These are phyloP conservation scores for Nemania bipapillata DNA, from an alignment of 2,329 filamentous ascomycete species.

Conservation along the genomic window DNA sequence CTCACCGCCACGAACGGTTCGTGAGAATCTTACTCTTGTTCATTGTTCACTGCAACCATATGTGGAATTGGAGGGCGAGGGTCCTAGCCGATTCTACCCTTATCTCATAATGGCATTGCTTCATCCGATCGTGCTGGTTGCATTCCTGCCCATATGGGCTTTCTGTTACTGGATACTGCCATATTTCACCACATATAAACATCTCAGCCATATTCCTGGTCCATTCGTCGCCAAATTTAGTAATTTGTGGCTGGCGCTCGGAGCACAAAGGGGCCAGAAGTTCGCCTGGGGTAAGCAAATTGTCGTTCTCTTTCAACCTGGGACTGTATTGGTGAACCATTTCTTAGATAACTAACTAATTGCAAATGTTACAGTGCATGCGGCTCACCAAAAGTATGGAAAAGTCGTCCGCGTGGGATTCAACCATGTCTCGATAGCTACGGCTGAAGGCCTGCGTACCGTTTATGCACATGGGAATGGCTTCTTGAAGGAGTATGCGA, in stretches of 20 bases:
- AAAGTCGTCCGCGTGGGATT: slow-evolving; percentile 34
- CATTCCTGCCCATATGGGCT: slow-evolving; percentile 30
- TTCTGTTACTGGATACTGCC: slow-evolving; percentile 32
- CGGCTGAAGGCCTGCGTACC: slow-evolving; percentile 29
- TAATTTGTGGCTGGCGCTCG: slow-evolving; percentile 35
- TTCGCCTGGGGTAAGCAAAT: slow-evolving; percentile 29
- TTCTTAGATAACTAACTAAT: not conserved
- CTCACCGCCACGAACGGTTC: not conserved
- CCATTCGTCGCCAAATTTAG: slow-evolving; percentile 35
- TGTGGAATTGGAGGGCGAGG: not conserved
- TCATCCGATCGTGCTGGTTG: slow-evolving; percentile 2
- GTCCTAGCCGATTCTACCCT: not conserved
- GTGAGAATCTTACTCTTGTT: not conserved
- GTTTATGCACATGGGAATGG: slow-evolving; percentile 34
- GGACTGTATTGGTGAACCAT: not conserved
- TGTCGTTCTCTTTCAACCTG: not conserved
- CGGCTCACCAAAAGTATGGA: slow-evolving; percentile 29
- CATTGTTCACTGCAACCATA: not conserved
- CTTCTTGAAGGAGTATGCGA: slow-evolving; percentile 36
- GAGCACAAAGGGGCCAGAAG: slow-evolving; percentile 30
- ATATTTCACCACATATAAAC: slow-evolving; percentile 35
- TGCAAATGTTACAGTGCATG: slow-evolving; percentile 20
- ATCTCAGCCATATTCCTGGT: slow-evolving; percentile 32
- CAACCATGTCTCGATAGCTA: slow-evolving; percentile 36
- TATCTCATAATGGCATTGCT: slow-evolving; percentile 24